Percentiles rank a stretch among this genome's conserved stretches.
Evolutionary conservation across 2,329 filamentous ascomycete genomes (phyloP).

Genomic region (Fusarium sp.): DNA sequence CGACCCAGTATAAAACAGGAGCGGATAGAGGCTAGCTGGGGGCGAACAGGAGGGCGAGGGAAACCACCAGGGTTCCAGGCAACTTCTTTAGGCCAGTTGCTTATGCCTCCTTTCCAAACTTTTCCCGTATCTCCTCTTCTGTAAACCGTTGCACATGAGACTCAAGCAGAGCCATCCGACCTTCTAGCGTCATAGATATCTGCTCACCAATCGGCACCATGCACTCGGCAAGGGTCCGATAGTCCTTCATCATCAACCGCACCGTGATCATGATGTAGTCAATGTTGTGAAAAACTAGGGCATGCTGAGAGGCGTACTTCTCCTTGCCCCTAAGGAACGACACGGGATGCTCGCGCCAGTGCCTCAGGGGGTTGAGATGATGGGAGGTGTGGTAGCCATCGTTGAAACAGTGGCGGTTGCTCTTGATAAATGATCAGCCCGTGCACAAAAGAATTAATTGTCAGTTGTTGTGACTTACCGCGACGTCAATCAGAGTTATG

Average conservation of each 20-base stretch:
- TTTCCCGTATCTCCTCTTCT: slow-evolving; percentile 27
- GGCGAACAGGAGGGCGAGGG: neutral
- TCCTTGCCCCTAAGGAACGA: slow-evolving; percentile 77
- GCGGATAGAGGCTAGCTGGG: neutral
- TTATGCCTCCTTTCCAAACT: neutral
- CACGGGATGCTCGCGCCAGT: slow-evolving; percentile 83
- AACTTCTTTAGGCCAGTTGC: neutral
- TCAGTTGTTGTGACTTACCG: slow-evolving; percentile 62
- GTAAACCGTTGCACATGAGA: slow-evolving; percentile 26
- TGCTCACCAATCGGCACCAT: slow-evolving; percentile 80
- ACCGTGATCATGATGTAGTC: slow-evolving; percentile 83
- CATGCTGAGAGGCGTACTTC: slow-evolving; percentile 73
- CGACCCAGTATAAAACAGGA: neutral
- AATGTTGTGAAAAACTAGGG: slow-evolving; percentile 82
- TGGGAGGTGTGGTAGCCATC: slow-evolving; percentile 86
- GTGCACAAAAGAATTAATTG: neutral
- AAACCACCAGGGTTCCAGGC: neutral
- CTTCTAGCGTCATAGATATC: slow-evolving; percentile 70
- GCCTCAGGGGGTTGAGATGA: slow-evolving; percentile 79
- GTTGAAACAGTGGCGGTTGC: slow-evolving; percentile 84
- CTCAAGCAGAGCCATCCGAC: slow-evolving; percentile 16
- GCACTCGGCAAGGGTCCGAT: slow-evolving; percentile 73
- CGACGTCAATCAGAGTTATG: slow-evolving; percentile 81
- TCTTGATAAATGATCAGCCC: slow-evolving; percentile 58
- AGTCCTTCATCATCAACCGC: slow-evolving; percentile 75